Base-by-base conservation (phyloP, 345 rosid species). In the Hibiscus tridactylites region DNA sequence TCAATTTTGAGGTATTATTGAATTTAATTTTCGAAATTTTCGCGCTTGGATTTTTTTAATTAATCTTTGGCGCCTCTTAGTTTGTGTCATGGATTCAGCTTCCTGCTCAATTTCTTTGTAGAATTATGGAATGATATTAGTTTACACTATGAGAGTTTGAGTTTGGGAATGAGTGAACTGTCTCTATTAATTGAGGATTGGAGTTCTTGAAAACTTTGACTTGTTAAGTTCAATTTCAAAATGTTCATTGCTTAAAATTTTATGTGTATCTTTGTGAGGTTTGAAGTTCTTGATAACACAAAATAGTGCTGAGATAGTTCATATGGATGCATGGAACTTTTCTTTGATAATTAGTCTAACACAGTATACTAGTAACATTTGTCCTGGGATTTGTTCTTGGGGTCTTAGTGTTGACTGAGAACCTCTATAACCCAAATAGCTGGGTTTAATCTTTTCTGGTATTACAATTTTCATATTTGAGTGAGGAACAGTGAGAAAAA, bases 1-100 rank as follows among this genome's bases (percentile, higher is more conserved):
- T 66, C 56, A 75, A 76, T 77, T 73, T 79, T 1, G 96, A 91
- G 97, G 97, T 94, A 63, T 44, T 31, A 3, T 33, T 47, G 74
- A 31, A 21, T 71, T 46, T 53, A 44, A 1, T 65, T 65, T 50
- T 26, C 60, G 7, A 47, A 44, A 1, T 65, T 65, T 50, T 26
- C 60, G 7, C 54, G 52, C 28, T 35, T 42, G 17, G 17, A 17
- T 29, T 47, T 75, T 3, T 8, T 26, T 13, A 56, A 53, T 53
- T 57, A 21, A 64, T 64, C 6, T 35, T 65, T 61, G 37, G 8
- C 60, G 12, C 15, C 5, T 72, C 46, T 52, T 0, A 52, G 61
- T 58, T 39, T 8, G 33, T 46, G 17, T 24, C 46, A 52, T 49
- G 9, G 56, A 37, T 59, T 46, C 60, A 71, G 21, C 28, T 37